Percentiles rank a stretch among this genome's conserved stretches.
phyloP scores from a whole-genome alignment of 345 rosid species.

The Mangifera indica region DNA sequence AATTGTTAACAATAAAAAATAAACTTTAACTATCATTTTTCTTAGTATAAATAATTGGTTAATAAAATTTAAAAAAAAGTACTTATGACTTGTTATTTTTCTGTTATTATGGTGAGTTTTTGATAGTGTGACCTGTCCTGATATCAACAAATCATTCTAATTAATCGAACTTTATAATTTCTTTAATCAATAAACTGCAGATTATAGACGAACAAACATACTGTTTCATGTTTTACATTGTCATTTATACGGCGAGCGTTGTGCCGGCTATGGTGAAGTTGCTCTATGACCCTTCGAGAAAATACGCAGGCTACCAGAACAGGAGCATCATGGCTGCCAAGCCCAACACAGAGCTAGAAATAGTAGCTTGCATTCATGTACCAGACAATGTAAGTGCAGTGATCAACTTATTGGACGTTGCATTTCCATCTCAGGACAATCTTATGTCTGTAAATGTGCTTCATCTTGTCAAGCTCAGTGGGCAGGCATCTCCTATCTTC shows the following conservation, averaged over 20 bases:
- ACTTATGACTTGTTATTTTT: no score
- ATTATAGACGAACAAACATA: background rate
- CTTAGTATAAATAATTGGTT: no score
- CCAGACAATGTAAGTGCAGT: slow-evolving; percentile 37
- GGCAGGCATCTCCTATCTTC: slow-evolving; percentile 46
- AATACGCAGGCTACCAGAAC: slow-evolving; percentile 49
- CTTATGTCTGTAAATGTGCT: slow-evolving; percentile 44
- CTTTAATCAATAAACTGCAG: background rate
- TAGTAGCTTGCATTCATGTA: slow-evolving; percentile 56
- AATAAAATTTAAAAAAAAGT: no score
- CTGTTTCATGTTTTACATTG: background rate
- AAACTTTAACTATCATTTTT: no score
- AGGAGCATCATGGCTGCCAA: slow-evolving; percentile 35
- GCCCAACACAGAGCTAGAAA: slow-evolving; percentile 34
- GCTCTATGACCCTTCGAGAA: slow-evolving; percentile 52
- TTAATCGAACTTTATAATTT: background rate
- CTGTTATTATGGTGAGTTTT: no score
- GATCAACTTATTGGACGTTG: slow-evolving; percentile 36
- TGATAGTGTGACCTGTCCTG: no score
- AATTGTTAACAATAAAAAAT: no score
- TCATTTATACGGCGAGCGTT: slow-evolving; percentile 22
- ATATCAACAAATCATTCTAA: background rate
- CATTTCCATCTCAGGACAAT: slow-evolving; percentile 31
- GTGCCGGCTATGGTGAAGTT: slow-evolving; percentile 42
- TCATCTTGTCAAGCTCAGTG: slow-evolving; percentile 54